Conservation (phyloP, 495 filamentous ascomycete species). For the Hypoxylon intermedium region DNA sequence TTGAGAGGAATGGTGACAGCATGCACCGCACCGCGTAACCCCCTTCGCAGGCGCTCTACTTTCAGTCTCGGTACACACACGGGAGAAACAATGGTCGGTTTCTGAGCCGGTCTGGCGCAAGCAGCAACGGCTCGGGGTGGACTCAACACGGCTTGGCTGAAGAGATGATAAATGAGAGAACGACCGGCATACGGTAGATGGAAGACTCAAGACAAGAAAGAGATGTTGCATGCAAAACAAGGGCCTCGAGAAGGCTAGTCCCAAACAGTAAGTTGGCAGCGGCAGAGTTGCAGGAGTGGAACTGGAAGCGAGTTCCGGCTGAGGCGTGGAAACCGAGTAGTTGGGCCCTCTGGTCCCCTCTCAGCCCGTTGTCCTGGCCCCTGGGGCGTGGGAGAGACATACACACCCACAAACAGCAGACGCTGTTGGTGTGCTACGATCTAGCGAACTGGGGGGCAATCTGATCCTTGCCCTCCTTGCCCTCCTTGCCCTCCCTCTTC, state of each 20-base stretch:
- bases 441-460: conserved; percentile 37
- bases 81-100: conserved; percentile 12
- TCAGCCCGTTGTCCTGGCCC: conserved; percentile 42
- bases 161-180: conserved; percentile 39
- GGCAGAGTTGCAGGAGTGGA: conserved; percentile 40
- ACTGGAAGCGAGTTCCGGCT: conserved; percentile 43
- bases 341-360: conserved; percentile 41
- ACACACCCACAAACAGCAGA: conserved; percentile 14
- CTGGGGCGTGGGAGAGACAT: conserved; percentile 40
- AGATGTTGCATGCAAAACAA: conserved; percentile 33
- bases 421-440: conserved; percentile 34
- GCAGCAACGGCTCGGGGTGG: conserved; percentile 19
- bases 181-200: conserved; percentile 23
- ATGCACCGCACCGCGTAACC: conserved; percentile 6
- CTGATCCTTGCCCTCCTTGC: conserved; percentile 25
- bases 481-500: neutral
- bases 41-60: conserved; percentile 9
- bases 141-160: conserved; percentile 21
- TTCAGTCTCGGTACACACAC: conserved; percentile 18
- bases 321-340: conserved; percentile 42
- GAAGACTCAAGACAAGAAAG: conserved; percentile 26
- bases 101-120: conserved; percentile 22
- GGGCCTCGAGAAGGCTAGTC: conserved; percentile 30
- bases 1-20: conserved; percentile 9
- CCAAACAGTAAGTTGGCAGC: conserved; percentile 39